phyloP scores from a whole-genome alignment of 495 filamentous ascomycete genomes.

The Lepidopterella palustris region DNA sequence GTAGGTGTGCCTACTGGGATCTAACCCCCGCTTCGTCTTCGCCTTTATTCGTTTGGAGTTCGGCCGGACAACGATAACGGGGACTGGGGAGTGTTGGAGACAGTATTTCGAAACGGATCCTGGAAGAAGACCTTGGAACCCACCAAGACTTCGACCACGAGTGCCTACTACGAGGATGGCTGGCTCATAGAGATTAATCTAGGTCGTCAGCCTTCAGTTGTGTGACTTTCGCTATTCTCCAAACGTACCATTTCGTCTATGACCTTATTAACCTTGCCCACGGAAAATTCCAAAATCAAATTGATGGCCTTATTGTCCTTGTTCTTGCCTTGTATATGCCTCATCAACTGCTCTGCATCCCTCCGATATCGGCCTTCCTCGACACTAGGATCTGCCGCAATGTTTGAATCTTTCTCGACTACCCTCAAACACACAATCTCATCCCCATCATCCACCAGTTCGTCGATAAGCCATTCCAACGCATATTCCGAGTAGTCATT shows the following conservation, averaged over 20 bases:
- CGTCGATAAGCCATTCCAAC: constrained; percentile 87
- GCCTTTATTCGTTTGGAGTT: constrained; percentile 86
- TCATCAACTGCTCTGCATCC: constrained; percentile 75
- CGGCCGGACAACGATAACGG: constrained; percentile 93
- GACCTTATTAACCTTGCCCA: constrained; percentile 86
- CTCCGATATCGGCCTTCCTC: constrained; percentile 70
- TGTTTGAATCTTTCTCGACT: constrained; percentile 75
- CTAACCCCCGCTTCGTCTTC: constrained; percentile 76
- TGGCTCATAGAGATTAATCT: constrained; percentile 94
- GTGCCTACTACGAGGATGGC: constrained; percentile 95
- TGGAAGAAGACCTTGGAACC: constrained; percentile 82
- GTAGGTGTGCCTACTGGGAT: constrained; percentile 74
- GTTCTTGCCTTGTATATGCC: constrained; percentile 57
- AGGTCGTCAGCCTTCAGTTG: constrained; percentile 3
- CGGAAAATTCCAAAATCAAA: constrained; percentile 78
- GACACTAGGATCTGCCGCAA: constrained; percentile 58
- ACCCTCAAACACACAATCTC: constrained; percentile 92
- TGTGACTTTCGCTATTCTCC: not conserved
- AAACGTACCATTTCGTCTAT: constrained; percentile 82
- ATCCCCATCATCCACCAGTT: constrained; percentile 93
- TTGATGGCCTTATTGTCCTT: constrained; percentile 76
- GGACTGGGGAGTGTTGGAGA: constrained; percentile 89
- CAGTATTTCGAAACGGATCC: constrained; percentile 97
- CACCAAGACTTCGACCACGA: constrained; percentile 75
- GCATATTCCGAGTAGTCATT: constrained; percentile 95